Evolutionary conservation across 179 eudicot species (phyloP).

Genomic region (Corrigiola litoralis): DNA sequence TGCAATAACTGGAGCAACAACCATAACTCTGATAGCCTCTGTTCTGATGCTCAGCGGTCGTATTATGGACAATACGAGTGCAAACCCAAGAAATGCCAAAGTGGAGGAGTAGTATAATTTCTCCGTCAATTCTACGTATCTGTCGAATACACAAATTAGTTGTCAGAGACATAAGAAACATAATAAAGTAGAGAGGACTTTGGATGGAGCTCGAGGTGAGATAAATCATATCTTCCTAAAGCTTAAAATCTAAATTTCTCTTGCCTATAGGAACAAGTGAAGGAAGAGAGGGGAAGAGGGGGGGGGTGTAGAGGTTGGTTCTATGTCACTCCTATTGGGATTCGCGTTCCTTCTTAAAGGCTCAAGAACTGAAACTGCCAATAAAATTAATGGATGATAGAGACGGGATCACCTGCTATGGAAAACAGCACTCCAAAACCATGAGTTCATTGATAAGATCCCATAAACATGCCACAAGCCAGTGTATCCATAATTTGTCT

Average conservation of each 20-base stretch:
- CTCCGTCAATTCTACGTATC: conserved; percentile 64
- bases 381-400: not conserved
- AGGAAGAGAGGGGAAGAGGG: too few relatives aligned
- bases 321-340: too few relatives aligned
- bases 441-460: conserved; percentile 58
- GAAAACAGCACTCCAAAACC: conserved; percentile 85
- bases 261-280: too few relatives aligned
- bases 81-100: conserved; percentile 54
- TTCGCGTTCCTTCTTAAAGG: too few relatives aligned
- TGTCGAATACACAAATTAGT: conserved; percentile 20
- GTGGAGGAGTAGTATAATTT: conserved; percentile 60
- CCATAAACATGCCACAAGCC: conserved; percentile 59
- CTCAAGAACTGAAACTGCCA: not conserved
- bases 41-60: conserved; percentile 43
- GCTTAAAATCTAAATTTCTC: too few relatives aligned
- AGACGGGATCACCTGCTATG: conserved; percentile 51
- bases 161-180: not conserved
- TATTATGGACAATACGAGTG: conserved; percentile 46
- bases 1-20: conserved; percentile 72
- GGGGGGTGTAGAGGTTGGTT: too few relatives aligned
- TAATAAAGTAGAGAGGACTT: not conserved
- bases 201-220: not conserved
- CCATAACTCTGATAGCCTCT: conserved; percentile 75
- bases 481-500: conserved; percentile 51
- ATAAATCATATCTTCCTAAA: too few relatives aligned